Evolutionary conservation across 768 basidiomycete genomes (phyloP).

Genomic region (Mycena leptocephala): DNA sequence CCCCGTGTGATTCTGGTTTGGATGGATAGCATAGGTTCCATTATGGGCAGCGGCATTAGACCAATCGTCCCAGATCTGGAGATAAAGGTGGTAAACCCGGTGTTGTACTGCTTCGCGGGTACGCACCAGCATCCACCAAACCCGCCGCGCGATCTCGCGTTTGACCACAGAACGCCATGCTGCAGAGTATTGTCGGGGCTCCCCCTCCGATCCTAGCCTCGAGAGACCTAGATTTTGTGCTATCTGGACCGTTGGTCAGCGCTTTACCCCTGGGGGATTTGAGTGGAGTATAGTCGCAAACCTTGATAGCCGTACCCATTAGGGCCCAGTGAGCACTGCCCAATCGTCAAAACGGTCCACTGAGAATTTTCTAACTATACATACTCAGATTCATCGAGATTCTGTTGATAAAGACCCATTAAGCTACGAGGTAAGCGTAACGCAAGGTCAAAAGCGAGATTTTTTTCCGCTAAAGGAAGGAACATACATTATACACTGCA

Average conservation of each 20-base stretch:
- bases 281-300: neutral
- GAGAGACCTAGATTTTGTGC: constrained; percentile 48
- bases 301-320: constrained; percentile 46
- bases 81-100: neutral
- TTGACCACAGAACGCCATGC: constrained; percentile 44
- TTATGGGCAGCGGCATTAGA: constrained; percentile 46
- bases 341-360: neutral
- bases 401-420: constrained; percentile 48
- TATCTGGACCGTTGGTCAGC: constrained; percentile 30
- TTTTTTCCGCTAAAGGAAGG: too few relatives aligned
- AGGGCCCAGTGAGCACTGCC: constrained; percentile 45
- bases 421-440: constrained; percentile 30
- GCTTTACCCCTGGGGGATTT: neutral
- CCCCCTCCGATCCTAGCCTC: constrained; percentile 44
- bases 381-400: constrained; percentile 46
- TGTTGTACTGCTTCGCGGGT: neutral
- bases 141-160: constrained; percentile 43
- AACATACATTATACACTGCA: constrained; percentile 45
- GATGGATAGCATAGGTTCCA: constrained; percentile 45
- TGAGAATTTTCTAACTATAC: neutral
- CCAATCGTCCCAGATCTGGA: constrained; percentile 48
- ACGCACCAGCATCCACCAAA: constrained; percentile 46
- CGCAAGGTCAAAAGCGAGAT: neutral
- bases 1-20: constrained; percentile 46
- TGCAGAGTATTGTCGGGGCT: constrained; percentile 36